Base-by-base conservation (phyloP, 306 rosid species). In the Lablab purpureus region DNA sequence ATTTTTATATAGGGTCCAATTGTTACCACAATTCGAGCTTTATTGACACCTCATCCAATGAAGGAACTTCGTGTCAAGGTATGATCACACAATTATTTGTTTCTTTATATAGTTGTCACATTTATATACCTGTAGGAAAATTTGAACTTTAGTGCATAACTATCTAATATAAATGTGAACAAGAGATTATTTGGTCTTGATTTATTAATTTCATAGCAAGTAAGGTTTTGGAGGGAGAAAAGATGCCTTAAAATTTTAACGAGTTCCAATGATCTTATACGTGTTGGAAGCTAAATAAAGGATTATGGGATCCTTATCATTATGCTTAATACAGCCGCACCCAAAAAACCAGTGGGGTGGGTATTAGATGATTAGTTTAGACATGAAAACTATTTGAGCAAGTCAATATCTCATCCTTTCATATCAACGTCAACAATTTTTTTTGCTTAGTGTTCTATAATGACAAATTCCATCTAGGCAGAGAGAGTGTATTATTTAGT, bases 11-110 rank as follows among this genome's bases (percentile, higher is more conserved):
- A 95, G 99, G 97, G 91, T 12, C 96, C 99, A 54, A 93, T 96
- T 87, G 99, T 87, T 63, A 56, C 99, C 36, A 15, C 94, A 25
- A 93, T 96, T 84, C 96, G 99, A 78, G 98, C 99, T 52, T 77
- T 96, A 47, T 88, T 96, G 87, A 93, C 98, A 17, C 99, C 99
- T 19, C 99, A 96, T 87, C 99, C 96, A 19, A 93, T 93, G 98
- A 93, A 95, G 85, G 98, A 95, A 82, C 97, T 93, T 59, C 97
- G 98, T 74, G 93, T 95, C 73, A 95, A 93, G 99, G 99, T 95
- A 74, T 22, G 13, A 15, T 45, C 75, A 10, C 22, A 62, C 23
- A 34, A 37, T 46, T 40, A 19, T 56, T 60, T 43, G 45, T 74
- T 6, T 56, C 4, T 58, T 19, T 56, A 10, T 58, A 19, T 47